These are phyloP conservation scores for Omphalea diandra DNA, from an alignment of 441 rosid species.

Conservation along the genomic window DNA sequence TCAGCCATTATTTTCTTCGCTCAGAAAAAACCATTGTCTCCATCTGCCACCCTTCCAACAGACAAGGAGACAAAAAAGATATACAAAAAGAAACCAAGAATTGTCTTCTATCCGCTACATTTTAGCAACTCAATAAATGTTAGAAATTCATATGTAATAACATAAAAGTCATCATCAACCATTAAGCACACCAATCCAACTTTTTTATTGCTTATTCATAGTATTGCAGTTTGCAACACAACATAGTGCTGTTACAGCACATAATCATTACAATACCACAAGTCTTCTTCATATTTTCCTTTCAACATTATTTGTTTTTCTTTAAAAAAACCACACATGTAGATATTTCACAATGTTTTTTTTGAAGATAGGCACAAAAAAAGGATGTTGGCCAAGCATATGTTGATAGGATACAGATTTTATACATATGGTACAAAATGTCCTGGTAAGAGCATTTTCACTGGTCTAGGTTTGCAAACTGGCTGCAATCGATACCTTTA, in stretches of 20 bases:
- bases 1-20: too few species aligned
- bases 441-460: constrained; percentile 14
- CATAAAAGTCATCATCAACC: too few species aligned
- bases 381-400: constrained; percentile 23
- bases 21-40: too few species aligned
- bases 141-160: too few species aligned
- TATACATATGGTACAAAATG: constrained; percentile 22
- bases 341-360: not conserved
- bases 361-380: not conserved
- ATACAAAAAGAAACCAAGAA: too few species aligned
- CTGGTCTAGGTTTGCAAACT: constrained; percentile 30
- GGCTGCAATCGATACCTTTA: constrained; percentile 62
- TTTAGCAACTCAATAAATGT: too few species aligned
- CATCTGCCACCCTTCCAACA: too few species aligned
- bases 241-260: not conserved
- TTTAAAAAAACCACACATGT: not conserved
- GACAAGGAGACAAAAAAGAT: too few species aligned
- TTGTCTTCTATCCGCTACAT: too few species aligned
- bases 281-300: not conserved
- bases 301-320: not conserved
- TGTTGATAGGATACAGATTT: constrained; percentile 23
- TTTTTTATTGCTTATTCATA: not conserved
- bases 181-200: not conserved
- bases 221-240: not conserved
- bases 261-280: not conserved